Base-by-base conservation (phyloP, 805 yeast species). In the Wickerhamiella cacticola region DNA sequence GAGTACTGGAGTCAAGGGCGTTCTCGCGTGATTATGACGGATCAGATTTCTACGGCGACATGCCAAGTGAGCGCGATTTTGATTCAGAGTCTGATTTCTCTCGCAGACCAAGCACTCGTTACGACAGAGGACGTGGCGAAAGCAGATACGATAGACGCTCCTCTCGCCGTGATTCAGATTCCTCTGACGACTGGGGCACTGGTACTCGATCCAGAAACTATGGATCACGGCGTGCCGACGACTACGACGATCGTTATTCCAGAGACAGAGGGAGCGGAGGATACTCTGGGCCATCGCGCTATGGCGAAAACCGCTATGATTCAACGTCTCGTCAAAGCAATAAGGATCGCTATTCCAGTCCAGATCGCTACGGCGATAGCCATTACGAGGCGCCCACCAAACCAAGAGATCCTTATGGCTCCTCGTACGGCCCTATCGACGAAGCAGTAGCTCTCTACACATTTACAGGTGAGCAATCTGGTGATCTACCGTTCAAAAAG, bases 381-480 rank as follows among this genome's bases (percentile, higher is more conserved):
- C 45, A 39, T 38, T 40, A 46, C 21, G 48, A 46, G 31, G 35
- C 29, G 8, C 16, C 16, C 12, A 9, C 29, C 29, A 38, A 22
- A 13, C 29, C 41, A 4, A 25, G 22, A n/a, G 29, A 22, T 25
- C 33, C 42, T 5, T 24, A 24, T 22, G 42, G 33, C 21, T 13
- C 42, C 10, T 24, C 42, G 7, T 26, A n/a, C 5, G 35, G 22
- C 4, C 46, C 48, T 36, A 72, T 81, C 4, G 80, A 77, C 54
- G 88, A 86, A 63, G 98, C 96, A 1, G 80, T 86, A 51, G 98
- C 98, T 0, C 69, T 87, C 54, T 89, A 75, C 66, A 73, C 87
- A 2, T 89, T 92, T 64, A 82, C 79, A 45, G 97, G 96, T 23
- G 95, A 88, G 64, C 94, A 89, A 66, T 62, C 73, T n/a, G 96